Evolutionary conservation across 768 basidiomycete species (phyloP), one percentile per base, ranked within the genome.

Genomic region (Dioszegia aurantiaca): DNA sequence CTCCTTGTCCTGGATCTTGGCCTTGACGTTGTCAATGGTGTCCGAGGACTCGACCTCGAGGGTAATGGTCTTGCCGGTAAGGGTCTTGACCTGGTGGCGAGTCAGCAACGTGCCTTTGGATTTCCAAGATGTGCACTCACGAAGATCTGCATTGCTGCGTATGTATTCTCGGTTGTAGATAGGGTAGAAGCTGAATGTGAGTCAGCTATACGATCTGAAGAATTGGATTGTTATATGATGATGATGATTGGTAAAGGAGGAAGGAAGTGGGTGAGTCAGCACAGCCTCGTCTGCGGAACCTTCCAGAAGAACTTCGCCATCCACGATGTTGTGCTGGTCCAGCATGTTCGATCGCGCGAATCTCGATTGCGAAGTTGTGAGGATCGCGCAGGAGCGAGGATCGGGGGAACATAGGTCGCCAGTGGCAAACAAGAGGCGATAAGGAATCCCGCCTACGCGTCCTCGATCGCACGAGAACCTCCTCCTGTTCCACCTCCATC

Each of bases 11-110:
- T 92, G 90, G 46, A 94, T 92, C 83, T 91, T 92, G 37, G 87
- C 85, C 82, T 92, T 92, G 30, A 92, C 89, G 65, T 91, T 90
- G 74, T 93, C 90, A 67, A 94, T 92, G 8, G 90, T 92, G 75
- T 92, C 89, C 26, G 56, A 58, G 21, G 61, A 62, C 53, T 62
- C 90, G 40, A 93, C 91, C 73, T 94, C 91, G 19, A 93, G 76
- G 0, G 90, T 93, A 68, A 94, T 94, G 1, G 90, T 92, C 81
- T 92, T 91, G 33, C 89, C 89, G 0, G 88, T 91, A 24, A 90
- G 77, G 52, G 42, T 61, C 45, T 46, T 56, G 39, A 55, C 54
- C 54, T 55, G 52, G 54, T 53, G 71, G 31, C 27, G n/a, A 54
- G 28, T 58, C 27, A 58, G 57, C 53, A 28, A 44, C 27, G 24